Conservation (phyloP, 352 stramenopile genomes). For the Pythium scleroteichum region DNA sequence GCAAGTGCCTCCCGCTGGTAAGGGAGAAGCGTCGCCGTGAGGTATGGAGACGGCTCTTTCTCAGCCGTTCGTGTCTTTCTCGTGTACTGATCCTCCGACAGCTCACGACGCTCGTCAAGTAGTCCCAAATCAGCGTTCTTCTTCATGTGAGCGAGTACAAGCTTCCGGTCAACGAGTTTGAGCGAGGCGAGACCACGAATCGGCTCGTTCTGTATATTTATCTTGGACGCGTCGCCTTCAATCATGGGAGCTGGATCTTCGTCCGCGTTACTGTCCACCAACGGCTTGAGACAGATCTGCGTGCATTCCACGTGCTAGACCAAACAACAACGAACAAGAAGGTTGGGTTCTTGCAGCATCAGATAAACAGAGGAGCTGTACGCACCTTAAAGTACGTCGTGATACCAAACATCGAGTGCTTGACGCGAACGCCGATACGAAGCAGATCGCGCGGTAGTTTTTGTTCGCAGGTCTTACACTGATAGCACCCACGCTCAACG, state of each 20-base stretch:
- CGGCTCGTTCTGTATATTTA: constrained; percentile 31
- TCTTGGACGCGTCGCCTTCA: constrained; percentile 10
- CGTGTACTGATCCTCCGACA: constrained; percentile 71
- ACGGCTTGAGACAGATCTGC: constrained; percentile 36
- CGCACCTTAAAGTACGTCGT: constrained; percentile 83
- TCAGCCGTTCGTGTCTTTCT: constrained; percentile 68
- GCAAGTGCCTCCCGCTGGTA: constrained; percentile 98
- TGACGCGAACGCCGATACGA: constrained; percentile 58
- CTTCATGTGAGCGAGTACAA: constrained; percentile 56
- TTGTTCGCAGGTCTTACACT: constrained; percentile 82
- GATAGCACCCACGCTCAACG: too few relatives aligned
- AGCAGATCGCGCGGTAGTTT: constrained; percentile 48
- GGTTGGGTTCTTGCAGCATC: too few relatives aligned
- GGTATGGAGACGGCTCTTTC: constrained; percentile 66
- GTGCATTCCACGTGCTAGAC: constrained; percentile 46
- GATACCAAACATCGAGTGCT: constrained; percentile 79
- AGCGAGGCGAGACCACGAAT: constrained; percentile 54
- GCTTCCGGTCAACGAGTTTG: constrained; percentile 40
- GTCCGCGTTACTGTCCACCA: not conserved
- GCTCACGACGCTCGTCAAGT: constrained; percentile 68
- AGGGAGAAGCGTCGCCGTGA: constrained; percentile 93
- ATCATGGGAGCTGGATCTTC: not conserved
- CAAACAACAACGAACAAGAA: not conserved
- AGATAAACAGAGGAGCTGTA: not conserved
- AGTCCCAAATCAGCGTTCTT: constrained; percentile 50